Evolutionary conservation across 1,284 basidiomycete species (phyloP).

Genomic region (Laetiporus sulphureus): DNA sequence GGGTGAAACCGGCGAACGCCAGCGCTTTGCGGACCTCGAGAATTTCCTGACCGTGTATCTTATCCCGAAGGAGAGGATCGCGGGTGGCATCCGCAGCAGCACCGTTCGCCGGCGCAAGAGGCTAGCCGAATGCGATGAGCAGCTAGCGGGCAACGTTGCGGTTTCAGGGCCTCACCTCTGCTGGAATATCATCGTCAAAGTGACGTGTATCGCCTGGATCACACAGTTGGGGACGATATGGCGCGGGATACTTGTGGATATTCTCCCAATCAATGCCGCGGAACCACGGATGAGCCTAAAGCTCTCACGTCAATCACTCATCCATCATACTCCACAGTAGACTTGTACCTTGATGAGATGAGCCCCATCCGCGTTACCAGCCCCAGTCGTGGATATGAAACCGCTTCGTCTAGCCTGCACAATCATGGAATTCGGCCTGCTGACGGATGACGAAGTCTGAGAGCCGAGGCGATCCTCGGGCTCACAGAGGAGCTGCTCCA

Average conservation of each 20-base stretch:
- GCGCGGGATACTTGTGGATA: conserved; percentile 75
- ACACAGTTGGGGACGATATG: conserved; percentile 80
- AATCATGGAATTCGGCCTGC: conserved; percentile 72
- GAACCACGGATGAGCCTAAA: conserved; percentile 87
- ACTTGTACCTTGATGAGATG: conserved; percentile 78
- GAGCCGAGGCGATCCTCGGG: conserved; percentile 89
- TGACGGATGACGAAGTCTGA: conserved; percentile 58
- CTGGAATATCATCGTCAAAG: conserved; percentile 89
- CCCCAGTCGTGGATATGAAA: conserved; percentile 47
- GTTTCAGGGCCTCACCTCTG: conserved; percentile 57
- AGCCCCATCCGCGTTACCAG: conserved; percentile 70
- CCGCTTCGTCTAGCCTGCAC: conserved; percentile 68
- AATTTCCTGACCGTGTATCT: conserved; percentile 78
- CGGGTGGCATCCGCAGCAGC: conserved; percentile 77
- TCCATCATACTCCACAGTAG: too few species aligned
- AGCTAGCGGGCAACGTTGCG: background rate
- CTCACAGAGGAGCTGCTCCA: conserved; percentile 87
- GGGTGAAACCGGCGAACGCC: conserved; percentile 86
- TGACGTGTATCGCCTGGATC: conserved; percentile 82
- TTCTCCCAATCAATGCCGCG: conserved; percentile 79
- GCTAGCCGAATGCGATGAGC: conserved; percentile 37
- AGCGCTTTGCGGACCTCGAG: conserved; percentile 87
- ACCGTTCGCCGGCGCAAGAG: conserved; percentile 84
- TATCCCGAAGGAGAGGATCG: conserved; percentile 84
- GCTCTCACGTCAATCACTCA: too few species aligned